Evolutionary conservation across 1,284 basidiomycete genomes (phyloP).

Genomic region (Ustilago loliicola): DNA sequence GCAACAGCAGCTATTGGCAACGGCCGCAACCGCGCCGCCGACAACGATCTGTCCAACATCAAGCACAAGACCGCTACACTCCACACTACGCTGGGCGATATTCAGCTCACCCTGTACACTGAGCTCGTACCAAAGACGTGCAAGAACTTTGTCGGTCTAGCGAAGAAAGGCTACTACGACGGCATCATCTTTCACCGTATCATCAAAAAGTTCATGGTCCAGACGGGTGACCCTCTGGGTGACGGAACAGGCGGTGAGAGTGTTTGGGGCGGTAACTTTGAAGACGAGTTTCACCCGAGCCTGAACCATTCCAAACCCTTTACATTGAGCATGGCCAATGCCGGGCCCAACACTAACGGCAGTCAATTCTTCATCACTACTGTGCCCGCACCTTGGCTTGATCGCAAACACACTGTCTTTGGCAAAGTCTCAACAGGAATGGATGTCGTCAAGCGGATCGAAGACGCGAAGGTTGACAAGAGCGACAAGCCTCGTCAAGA

Average conservation of each 20-base stretch:
- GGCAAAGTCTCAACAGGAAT: conserved; percentile 74
- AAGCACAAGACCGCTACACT: conserved; percentile 77
- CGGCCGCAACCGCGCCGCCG: conserved; percentile 12
- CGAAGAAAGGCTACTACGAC: conserved; percentile 92
- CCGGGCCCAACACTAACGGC: conserved; percentile 91
- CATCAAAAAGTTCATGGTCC: conserved; percentile 99
- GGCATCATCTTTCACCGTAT: conserved; percentile 96
- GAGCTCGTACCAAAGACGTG: conserved; percentile 92
- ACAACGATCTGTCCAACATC: conserved; percentile 1
- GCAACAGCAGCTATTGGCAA: conserved; percentile 73
- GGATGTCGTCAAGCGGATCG: conserved; percentile 81
- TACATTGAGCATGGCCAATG: conserved; percentile 99
- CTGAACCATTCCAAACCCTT: conserved; percentile 94
- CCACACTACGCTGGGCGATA: conserved; percentile 95
- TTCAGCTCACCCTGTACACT: conserved; percentile 86
- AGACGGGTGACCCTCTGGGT: conserved; percentile 95
- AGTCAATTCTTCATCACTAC: conserved; percentile 99
- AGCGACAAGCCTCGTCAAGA: conserved; percentile 70
- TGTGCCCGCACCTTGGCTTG: conserved; percentile 91
- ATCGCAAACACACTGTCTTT: conserved; percentile 76
- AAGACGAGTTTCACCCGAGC: conserved; percentile 90
- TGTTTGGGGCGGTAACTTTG: conserved; percentile 88
- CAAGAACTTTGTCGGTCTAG: conserved; percentile 96
- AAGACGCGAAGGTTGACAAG: conserved; percentile 76
- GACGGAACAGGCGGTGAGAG: conserved; percentile 95